phyloP scores from a whole-genome alignment of 371 early-diverging fungal species.

The Saksenaea vasiformis region DNA sequence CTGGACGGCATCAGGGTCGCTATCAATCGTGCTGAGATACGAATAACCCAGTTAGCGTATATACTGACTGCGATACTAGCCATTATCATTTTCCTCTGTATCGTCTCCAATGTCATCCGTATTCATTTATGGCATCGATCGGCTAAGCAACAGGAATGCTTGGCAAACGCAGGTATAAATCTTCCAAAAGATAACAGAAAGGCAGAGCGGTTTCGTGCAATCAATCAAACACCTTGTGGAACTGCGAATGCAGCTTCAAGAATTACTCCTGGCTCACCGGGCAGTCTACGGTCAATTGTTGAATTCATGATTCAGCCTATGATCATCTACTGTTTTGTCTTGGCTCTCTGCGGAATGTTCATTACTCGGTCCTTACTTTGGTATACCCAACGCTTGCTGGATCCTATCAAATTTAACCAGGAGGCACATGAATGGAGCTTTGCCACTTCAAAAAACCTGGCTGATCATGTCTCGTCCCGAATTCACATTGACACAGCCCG shows the following conservation, averaged over 20 bases:
- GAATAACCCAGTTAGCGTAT: not conserved
- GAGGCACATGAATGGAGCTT: not conserved
- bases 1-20: not conserved
- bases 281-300: conserved; percentile 10
- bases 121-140: no score
- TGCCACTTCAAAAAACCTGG: not conserved
- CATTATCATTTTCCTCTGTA: no score
- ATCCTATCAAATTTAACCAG: not conserved
- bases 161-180: no score
- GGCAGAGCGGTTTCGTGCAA: no score
- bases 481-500: not conserved
- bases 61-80: no score
- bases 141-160: no score
- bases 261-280: no score
- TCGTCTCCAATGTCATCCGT: no score
- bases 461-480: not conserved
- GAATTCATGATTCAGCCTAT: conserved; percentile 30
- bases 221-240: no score
- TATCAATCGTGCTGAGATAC: not conserved
- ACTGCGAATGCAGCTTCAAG: no score
- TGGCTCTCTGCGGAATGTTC: conserved; percentile 26
- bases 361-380: not conserved
- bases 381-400: not conserved
- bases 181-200: no score
- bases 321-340: conserved; percentile 26